Evolutionary conservation across 2,329 filamentous ascomycete genomes (phyloP).

Genomic region (Fusarium brachygibbosum): DNA sequence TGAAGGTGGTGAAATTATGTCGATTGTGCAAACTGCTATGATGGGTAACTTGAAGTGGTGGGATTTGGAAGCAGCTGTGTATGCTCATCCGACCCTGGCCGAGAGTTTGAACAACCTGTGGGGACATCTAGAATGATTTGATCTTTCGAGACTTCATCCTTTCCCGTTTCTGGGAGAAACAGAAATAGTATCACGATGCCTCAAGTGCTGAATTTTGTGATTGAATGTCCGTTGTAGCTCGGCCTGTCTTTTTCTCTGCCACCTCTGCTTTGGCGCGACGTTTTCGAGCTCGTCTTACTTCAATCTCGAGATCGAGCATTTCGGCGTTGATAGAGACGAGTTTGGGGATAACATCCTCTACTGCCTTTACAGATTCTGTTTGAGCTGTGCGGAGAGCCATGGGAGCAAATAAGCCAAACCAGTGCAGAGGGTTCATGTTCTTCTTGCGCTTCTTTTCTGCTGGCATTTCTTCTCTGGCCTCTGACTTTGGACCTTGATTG

Average conservation of each 20-base stretch:
- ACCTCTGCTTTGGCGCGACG: constrained; percentile 63
- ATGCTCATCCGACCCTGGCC: constrained; percentile 64
- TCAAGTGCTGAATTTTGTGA: constrained; percentile 24
- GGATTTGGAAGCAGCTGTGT: constrained; percentile 61
- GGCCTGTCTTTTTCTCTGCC: constrained; percentile 50
- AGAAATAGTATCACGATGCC: constrained; percentile 21
- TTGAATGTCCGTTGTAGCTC: constrained; percentile 9
- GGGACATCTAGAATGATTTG: constrained; percentile 56
- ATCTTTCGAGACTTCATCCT: background rate
- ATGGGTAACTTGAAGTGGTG: constrained; percentile 61
- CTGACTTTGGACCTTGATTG: constrained; percentile 15
- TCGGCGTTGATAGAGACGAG: constrained; percentile 70
- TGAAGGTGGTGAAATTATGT: constrained; percentile 68
- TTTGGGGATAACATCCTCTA: constrained; percentile 69
- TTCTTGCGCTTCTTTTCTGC: constrained; percentile 36
- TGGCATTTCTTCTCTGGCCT: constrained; percentile 19
- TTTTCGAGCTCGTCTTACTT: constrained; percentile 74
- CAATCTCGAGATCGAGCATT: constrained; percentile 76
- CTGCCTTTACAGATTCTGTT: constrained; percentile 65
- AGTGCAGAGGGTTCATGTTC: constrained; percentile 63
- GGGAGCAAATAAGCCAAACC: constrained; percentile 70
- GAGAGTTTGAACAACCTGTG: constrained; percentile 67
- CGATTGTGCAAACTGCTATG: constrained; percentile 66
- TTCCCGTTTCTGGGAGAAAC: background rate
- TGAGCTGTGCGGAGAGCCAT: constrained; percentile 70